phyloP scores from a whole-genome alignment of 345 rosid genomes.

The Murraya koenigii region DNA sequence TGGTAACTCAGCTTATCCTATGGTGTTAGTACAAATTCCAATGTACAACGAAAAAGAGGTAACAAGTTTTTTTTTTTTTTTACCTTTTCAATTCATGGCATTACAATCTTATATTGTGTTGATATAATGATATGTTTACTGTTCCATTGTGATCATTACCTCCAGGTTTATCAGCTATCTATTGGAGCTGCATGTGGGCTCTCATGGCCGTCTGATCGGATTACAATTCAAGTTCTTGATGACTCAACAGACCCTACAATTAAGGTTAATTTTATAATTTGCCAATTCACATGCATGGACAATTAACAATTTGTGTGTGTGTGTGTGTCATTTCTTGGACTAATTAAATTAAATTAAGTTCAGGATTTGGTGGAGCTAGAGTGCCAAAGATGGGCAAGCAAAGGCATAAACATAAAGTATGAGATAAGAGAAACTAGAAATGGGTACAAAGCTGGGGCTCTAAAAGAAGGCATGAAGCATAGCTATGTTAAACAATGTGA shows the following conservation, averaged over 20 bases:
- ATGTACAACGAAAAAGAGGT: constrained; percentile 79
- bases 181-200: constrained; percentile 91
- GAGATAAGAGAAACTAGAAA: constrained; percentile 66
- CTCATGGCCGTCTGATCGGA: constrained; percentile 81
- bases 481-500: constrained; percentile 75
- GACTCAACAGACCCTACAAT: constrained; percentile 73
- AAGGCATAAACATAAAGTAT: constrained; percentile 66
- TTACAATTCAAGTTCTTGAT: constrained; percentile 84
- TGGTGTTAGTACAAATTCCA: constrained; percentile 68
- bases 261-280: constrained; percentile 20
- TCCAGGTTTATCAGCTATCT: constrained; percentile 69
- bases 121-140: no score
- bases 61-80: not conserved
- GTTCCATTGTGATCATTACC: not conserved
- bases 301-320: no score
- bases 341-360: not conserved
- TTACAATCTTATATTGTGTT: no score
- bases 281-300: no score
- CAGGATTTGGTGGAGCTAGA: constrained; percentile 69
- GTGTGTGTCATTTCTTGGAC: not conserved
- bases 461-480: constrained; percentile 76
- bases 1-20: constrained; percentile 52
- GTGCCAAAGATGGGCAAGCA: constrained; percentile 69
- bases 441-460: constrained; percentile 82
- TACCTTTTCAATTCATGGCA: no score